These are phyloP conservation scores for Diaporthe sp. DNA, from an alignment of 2,329 filamentous ascomycete species.

Conservation along the genomic window DNA sequence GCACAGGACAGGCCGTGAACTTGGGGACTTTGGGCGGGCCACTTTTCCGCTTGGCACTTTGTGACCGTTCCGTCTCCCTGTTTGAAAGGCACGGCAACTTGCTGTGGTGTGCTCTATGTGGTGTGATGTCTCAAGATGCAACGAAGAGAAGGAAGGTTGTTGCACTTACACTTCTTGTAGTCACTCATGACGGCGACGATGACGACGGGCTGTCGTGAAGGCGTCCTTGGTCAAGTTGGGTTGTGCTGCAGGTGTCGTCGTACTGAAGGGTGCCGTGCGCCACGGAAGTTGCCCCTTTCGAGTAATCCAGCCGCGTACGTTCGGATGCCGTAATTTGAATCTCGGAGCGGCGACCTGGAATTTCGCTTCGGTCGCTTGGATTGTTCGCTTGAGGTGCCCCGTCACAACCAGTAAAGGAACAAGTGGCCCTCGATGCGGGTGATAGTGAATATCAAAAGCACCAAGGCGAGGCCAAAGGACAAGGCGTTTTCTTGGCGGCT, in stretches of 20 bases:
- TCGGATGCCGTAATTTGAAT: conserved; percentile 36
- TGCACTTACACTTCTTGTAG: conserved; percentile 32
- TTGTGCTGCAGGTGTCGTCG: conserved; percentile 13
- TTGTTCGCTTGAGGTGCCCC: conserved; percentile 22
- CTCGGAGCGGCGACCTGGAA: conserved; percentile 28
- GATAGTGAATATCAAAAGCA: neutral
- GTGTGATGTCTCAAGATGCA: conserved; percentile 10
- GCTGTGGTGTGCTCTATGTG: neutral
- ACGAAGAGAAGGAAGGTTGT: neutral
- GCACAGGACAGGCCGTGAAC: conserved; percentile 17
- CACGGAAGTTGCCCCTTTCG: conserved; percentile 35
- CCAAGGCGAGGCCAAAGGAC: neutral
- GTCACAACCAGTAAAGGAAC: conserved; percentile 1
- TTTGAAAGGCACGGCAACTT: neutral
- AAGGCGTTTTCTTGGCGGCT: conserved; percentile 2
- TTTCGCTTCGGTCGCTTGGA: conserved; percentile 32
- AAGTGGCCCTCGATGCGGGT: neutral
- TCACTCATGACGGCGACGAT: conserved; percentile 11
- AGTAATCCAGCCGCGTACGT: conserved; percentile 11
- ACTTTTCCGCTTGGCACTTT: conserved; percentile 22
- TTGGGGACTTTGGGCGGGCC: neutral
- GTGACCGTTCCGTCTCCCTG: conserved; percentile 6
- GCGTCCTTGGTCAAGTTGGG: neutral
- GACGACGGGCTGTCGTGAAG: neutral
- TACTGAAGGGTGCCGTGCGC: conserved; percentile 15